phyloP scores from a whole-genome alignment of 2,329 filamentous ascomycete species.

The Alternaria burnsii region DNA sequence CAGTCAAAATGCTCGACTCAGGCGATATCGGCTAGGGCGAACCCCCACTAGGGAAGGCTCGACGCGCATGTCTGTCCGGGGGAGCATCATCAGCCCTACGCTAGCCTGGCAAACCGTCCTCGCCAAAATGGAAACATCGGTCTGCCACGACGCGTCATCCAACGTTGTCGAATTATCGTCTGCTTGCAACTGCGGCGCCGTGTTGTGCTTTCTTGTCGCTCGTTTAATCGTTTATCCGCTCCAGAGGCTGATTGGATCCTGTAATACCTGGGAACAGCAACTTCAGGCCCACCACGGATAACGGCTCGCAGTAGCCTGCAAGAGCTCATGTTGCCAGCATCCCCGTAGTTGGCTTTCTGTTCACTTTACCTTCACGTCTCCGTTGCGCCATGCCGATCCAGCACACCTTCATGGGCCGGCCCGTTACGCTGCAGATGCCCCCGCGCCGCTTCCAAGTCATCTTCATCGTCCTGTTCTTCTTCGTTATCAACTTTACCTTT shows the following conservation, averaged over 20 bases:
- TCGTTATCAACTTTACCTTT: constrained; percentile 46
- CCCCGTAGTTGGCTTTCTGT: constrained; percentile 16
- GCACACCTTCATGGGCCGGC: constrained; percentile 43
- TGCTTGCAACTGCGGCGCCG: not conserved
- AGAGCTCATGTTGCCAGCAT: constrained; percentile 17
- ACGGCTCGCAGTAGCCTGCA: constrained; percentile 13
- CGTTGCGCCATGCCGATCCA: constrained; percentile 45
- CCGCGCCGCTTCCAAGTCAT: constrained; percentile 60
- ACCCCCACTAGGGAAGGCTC: constrained; percentile 27
- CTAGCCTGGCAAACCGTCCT: constrained; percentile 18
- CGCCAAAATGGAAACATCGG: not conserved
- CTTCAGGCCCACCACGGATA: constrained; percentile 20
- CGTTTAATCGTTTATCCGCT: constrained; percentile 3
- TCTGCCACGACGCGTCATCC: constrained; percentile 27
- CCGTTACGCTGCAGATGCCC: constrained; percentile 48
- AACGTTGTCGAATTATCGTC: not conserved
- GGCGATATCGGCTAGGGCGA: constrained; percentile 41
- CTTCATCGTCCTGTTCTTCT: constrained; percentile 45
- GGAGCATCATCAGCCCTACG: constrained; percentile 14
- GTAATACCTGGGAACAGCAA: not conserved
- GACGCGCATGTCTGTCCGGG: constrained; percentile 7
- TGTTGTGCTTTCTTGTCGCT: constrained; percentile 14
- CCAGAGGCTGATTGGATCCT: not conserved
- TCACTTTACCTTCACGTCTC: not conserved
- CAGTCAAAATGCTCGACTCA: constrained; percentile 30